Base-by-base conservation (phyloP, 345 rosid genomes). In the Schrenkiella parvula region DNA sequence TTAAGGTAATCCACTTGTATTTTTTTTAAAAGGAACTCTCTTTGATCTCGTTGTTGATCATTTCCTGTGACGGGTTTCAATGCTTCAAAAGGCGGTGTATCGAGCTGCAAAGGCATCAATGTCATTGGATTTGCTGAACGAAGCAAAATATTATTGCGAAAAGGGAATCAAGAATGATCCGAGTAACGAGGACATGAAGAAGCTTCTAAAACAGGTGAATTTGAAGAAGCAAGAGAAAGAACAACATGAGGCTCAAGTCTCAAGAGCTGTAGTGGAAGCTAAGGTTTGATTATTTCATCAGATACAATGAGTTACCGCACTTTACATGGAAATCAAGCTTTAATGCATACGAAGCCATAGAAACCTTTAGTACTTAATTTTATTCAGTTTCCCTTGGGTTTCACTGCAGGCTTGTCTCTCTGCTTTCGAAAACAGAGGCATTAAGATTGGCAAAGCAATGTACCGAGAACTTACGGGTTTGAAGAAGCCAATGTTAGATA, bases 71-170 rank as follows among this genome's bases (percentile, higher is more conserved):
- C 23, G 6, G 11, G 38, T 8, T 58, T 39, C 3, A 3, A 1
- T 38, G 52, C 15, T 76, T 64, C 6, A 4, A 21, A 52, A 90
- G 97, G 98, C 96, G 0, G 66, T 79, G 50, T 93, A 91, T 82
- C 89, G 98, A 73, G 96, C 92, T 76, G 91, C 96, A 61, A 93
- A 91, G 80, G 95, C 97, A 8, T 85, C 92, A 12, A 22, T 88
- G 75, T 79, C 84, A 2, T 42, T 93, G 71, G 85, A 84, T 71
- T 78, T 89, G 76, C 80, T 88, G 62, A 14, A 57, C n/a, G 92
- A 93, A 64, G 92, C 96, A 14, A 83, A 79, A 66, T 74, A 79
- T 21, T 84, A 72, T 56, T 71, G 84, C 22, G 81, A 85, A 32
- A 79, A 41, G 64, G 98, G 92, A 58, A 85, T 89, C 2, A 22